phyloP scores from a whole-genome alignment of 441 rosid genomes.

The Syzygium syzygioides region DNA sequence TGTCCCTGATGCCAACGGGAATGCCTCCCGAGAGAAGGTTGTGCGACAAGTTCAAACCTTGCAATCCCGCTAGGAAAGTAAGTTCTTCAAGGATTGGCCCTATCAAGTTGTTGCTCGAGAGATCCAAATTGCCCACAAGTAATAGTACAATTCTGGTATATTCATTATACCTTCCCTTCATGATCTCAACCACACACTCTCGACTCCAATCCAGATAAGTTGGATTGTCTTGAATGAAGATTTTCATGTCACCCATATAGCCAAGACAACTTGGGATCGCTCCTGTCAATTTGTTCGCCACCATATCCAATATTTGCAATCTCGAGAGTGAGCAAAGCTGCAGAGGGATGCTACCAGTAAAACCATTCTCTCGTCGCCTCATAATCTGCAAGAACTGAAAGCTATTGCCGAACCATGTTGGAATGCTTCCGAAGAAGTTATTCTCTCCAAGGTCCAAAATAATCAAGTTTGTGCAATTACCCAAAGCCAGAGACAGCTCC shows the following conservation, averaged over 20 bases:
- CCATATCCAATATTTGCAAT: neutral
- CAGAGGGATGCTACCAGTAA: no score
- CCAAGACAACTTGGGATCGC: no score
- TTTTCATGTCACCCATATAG: neutral
- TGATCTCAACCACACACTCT: neutral
- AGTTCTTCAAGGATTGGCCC: neutral
- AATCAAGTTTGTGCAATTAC: neutral
- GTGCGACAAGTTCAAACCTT: neutral
- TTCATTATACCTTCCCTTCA: neutral
- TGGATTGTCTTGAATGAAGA: neutral
- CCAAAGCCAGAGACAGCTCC: neutral
- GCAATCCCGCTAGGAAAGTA: neutral
- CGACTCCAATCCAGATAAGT: neutral
- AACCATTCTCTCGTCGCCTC: no score
- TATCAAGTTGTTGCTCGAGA: neutral
- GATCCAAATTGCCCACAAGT: no score
- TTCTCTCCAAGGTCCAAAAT: neutral
- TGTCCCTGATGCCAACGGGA: neutral
- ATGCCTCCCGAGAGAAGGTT: neutral
- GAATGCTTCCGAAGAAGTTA: no score
- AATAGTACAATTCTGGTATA: neutral
- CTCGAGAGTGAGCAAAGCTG: no score
- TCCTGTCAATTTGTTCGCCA: neutral
- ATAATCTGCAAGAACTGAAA: no score
- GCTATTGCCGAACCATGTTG: no score